Percentiles rank a stretch among this genome's conserved stretches.
phyloP scores from a whole-genome alignment of 2,329 filamentous ascomycete genomes.

The Colletotrichum ledebouriae region DNA sequence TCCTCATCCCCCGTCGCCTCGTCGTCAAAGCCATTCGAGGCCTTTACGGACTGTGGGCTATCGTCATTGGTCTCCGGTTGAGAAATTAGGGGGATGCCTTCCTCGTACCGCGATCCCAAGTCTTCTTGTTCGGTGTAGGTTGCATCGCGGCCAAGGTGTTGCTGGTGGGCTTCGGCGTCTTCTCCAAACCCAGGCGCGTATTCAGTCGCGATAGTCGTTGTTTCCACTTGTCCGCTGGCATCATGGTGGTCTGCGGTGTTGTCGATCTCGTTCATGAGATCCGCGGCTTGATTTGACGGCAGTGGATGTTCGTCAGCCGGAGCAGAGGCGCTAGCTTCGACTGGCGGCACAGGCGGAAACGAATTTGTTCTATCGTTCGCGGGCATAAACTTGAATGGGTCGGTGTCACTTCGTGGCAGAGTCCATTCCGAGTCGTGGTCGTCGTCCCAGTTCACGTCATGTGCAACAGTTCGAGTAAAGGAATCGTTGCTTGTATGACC shows the following conservation, averaged over 20 bases:
- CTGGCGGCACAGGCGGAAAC: constrained; percentile 69
- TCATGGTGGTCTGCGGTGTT: constrained; percentile 58
- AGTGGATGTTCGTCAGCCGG: constrained; percentile 54
- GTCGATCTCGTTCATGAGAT: constrained; percentile 67
- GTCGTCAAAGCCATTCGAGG: constrained; percentile 53
- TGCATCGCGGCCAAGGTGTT: constrained; percentile 60
- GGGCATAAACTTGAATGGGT: constrained; percentile 72
- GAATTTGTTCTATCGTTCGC: constrained; percentile 72
- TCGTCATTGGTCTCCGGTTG: constrained; percentile 49
- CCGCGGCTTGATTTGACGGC: constrained; percentile 64
- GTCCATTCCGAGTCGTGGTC: constrained; percentile 73
- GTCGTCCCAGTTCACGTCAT: constrained; percentile 70
- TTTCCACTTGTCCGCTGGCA: constrained; percentile 52
- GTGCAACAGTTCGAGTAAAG: constrained; percentile 74
- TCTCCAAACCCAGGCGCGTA: constrained; percentile 45
- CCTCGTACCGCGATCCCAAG: constrained; percentile 74
- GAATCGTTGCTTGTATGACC: constrained; percentile 71
- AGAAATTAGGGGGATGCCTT: constrained; percentile 75
- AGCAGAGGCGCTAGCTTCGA: constrained; percentile 38
- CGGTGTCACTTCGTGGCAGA: constrained; percentile 63
- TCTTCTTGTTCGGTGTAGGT: constrained; percentile 57
- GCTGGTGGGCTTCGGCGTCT: constrained; percentile 44
- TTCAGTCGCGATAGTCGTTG: constrained; percentile 21
- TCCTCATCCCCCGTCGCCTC: constrained; percentile 66
- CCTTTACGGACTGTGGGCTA: constrained; percentile 43